phyloP scores from a whole-genome alignment of 2,329 filamentous ascomycete species.

The Pseudocercospora fijiensis region DNA sequence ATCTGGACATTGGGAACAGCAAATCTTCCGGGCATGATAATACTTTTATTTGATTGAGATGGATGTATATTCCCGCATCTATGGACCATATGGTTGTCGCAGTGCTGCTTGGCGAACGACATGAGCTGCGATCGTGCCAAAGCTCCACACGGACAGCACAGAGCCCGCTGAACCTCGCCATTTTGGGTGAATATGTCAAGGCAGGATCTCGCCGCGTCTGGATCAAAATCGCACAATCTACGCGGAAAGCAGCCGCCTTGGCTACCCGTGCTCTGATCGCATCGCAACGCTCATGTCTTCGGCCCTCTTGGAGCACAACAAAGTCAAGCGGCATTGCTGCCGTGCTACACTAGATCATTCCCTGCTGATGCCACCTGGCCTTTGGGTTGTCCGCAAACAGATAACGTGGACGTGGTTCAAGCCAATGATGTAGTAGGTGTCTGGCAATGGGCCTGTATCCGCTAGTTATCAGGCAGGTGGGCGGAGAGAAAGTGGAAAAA shows the following conservation, averaged over 20 bases:
- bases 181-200: background rate
- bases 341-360: background rate
- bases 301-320: background rate
- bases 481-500: background rate
- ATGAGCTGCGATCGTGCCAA: background rate
- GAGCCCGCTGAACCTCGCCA: background rate
- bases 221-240: background rate
- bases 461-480: background rate
- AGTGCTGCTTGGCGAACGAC: background rate
- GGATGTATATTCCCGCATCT: background rate
- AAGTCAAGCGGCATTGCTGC: background rate
- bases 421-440: background rate
- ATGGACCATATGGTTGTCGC: background rate
- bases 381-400: background rate
- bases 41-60: slow-evolving; percentile 3
- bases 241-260: background rate
- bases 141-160: background rate
- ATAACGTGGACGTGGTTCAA: background rate
- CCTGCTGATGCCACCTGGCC: background rate
- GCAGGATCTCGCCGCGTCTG: background rate
- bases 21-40: background rate
- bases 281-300: background rate
- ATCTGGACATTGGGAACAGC: background rate
- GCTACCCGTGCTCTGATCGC: background rate
- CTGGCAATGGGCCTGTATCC: background rate